Percentiles rank a stretch among this genome's conserved stretches.
Conservation (phyloP, 139 green algal genomes). For the Chlorella sp. region DNA sequence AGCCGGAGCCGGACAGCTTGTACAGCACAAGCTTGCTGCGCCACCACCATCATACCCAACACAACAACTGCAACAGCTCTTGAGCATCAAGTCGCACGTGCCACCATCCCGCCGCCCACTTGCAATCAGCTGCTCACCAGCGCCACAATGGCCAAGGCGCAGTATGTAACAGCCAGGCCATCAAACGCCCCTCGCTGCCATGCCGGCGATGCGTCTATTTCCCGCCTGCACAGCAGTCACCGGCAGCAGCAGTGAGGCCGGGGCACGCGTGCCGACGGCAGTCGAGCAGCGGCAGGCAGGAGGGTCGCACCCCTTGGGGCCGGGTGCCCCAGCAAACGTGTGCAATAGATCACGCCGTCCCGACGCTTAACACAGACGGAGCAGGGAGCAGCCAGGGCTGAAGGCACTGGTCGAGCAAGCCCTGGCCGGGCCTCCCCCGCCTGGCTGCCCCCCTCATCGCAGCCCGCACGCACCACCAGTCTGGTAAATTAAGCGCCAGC, state of each 20-base stretch:
- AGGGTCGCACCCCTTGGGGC: too few species aligned
- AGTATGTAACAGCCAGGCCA: slow-evolving; percentile 71
- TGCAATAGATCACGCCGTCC: too few species aligned
- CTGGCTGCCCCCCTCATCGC: too few species aligned
- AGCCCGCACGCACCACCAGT: neutral
- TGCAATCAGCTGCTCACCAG: slow-evolving; percentile 53
- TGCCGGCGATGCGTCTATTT: slow-evolving; percentile 43
- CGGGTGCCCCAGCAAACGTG: neutral
- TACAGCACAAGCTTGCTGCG: too few species aligned
- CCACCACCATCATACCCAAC: too few species aligned
- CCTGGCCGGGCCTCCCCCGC: too few species aligned
- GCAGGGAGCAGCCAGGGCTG: too few species aligned
- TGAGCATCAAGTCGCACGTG: neutral
- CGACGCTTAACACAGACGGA: too few species aligned
- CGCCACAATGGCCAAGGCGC: slow-evolving; percentile 65
- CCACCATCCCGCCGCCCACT: neutral
- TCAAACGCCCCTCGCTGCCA: slow-evolving; percentile 64
- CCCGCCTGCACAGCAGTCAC: slow-evolving; percentile 27
- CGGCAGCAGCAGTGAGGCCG: neutral
- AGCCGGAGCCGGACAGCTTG: too few species aligned
- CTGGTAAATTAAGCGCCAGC: neutral
- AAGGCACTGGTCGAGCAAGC: neutral
- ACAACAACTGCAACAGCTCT: too few species aligned
- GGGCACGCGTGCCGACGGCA: neutral
- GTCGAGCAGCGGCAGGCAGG: neutral